Conservation (phyloP, 805 yeast species). For the Candida lessepsii region DNA sequence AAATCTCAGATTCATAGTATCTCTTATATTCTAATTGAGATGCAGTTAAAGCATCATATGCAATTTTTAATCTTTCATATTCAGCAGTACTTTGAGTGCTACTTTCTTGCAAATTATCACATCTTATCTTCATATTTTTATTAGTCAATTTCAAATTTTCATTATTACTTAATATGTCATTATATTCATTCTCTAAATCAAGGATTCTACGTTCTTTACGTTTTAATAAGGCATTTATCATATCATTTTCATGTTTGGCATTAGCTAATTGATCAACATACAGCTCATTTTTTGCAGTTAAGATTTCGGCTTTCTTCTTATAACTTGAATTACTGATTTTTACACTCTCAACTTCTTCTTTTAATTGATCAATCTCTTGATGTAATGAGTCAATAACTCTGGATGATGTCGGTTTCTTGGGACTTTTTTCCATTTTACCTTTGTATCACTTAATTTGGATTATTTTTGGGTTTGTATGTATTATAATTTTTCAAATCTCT, state of each 20-base stretch:
- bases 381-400: slow-evolving; percentile 55
- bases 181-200: slow-evolving; percentile 62
- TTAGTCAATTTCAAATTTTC: slow-evolving; percentile 51
- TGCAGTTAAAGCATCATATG: slow-evolving; percentile 56
- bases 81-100: slow-evolving; percentile 49
- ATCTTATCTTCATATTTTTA: slow-evolving; percentile 49
- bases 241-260: slow-evolving; percentile 75
- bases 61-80: slow-evolving; percentile 52
- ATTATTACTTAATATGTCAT: slow-evolving; percentile 44
- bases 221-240: slow-evolving; percentile 62
- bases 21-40: slow-evolving; percentile 53
- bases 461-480: too few species aligned
- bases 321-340: slow-evolving; percentile 45
- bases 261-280: slow-evolving; percentile 65
- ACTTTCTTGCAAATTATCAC: slow-evolving; percentile 47
- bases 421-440: slow-evolving; percentile 22
- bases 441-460: neutral
- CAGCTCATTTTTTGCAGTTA: slow-evolving; percentile 49
- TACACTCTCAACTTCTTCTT: slow-evolving; percentile 44
- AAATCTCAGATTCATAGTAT: slow-evolving; percentile 46
- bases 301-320: slow-evolving; percentile 50
- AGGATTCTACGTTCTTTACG: slow-evolving; percentile 67
- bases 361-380: slow-evolving; percentile 41
- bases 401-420: slow-evolving; percentile 23
- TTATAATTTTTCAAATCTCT: neutral